Base-by-base conservation (phyloP, 2,329 filamentous ascomycete genomes). In the Apiospora hydei region DNA sequence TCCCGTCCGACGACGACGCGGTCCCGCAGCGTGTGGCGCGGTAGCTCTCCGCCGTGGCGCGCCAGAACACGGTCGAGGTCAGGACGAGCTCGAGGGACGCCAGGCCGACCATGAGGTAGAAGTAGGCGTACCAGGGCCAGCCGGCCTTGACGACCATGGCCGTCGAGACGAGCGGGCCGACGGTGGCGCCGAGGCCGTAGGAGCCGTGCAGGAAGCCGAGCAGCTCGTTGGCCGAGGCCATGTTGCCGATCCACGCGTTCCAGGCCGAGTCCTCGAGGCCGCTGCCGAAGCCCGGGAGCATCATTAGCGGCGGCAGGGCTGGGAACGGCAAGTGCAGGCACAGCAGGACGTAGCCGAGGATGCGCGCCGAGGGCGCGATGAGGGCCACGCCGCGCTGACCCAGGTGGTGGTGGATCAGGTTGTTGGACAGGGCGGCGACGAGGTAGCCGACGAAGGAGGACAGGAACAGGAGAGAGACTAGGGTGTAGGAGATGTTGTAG, bases 251-350 rank as follows among this genome's bases (percentile, higher is more conserved):
- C 83, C 84, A 88, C 0, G 86, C 85, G 76, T 88, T 88, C 86
- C 87, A 90, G 1, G 83, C 87, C 5, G 84, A 86, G 73, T 88
- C 91, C 16, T 86, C 84, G 0, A 94, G 81, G 0, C 92, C 92
- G 77, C 92, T 94, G 0, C 92, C 92, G 70, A 94, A 90, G 0
- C 92, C 93, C 0, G 91, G 89, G 1, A 94, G 79, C 73, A 90
- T 87, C 77, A 91, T 93, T 8, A 89, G 86, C 11, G 93, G 78
- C 0, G 93, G 88, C 0, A 94, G 82, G 0, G 89, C 89, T 0
- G 91, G 89, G 75, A 91, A 94, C 0, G 91, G 91, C 1, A 92
- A 92, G 78, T 93, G 92, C 8, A 89, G 78, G 0, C 88, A 86
- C 71, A 93, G 86, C 41, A 92, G 84, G 34, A 92, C 81, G 77